Evolutionary conservation across 2,329 filamentous ascomycete species (phyloP).

Genomic region (Akanthomyces uredinophilus): DNA sequence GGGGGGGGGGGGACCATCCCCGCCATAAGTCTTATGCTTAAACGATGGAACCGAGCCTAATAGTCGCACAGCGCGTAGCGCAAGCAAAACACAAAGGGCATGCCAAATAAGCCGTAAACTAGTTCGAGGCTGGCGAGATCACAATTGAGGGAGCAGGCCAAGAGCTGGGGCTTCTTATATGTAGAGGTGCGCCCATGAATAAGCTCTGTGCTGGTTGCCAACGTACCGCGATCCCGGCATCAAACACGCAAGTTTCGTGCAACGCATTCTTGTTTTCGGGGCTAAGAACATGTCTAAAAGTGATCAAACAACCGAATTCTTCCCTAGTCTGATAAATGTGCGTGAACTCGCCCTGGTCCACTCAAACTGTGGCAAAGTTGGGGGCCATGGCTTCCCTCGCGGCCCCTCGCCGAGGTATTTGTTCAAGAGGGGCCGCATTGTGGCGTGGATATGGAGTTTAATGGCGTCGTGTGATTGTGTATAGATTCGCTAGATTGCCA

Average conservation of each 20-base stretch:
- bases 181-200: not conserved
- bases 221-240: not conserved
- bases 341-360: not conserved
- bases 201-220: not conserved
- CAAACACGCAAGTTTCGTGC: not conserved
- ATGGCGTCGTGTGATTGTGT: not conserved
- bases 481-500: not conserved
- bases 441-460: not conserved
- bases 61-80: not conserved
- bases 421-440: not conserved
- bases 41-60: slow-evolving; percentile 1
- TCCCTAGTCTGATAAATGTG: not conserved
- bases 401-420: not conserved
- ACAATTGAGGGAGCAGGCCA: too few relatives aligned
- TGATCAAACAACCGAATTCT: not conserved
- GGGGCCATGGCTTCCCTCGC: not conserved
- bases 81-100: not conserved
- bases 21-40: slow-evolving; percentile 4
- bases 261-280: too few relatives aligned
- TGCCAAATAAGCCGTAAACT: not conserved
- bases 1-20: not conserved
- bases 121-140: too few relatives aligned
- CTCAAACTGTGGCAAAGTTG: not conserved
- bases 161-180: not conserved
- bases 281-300: too few relatives aligned